A percentile compares a stretch with the other conserved stretches of the same genome.
Evolutionary conservation across 225 moss, liverwort and hornwort genomes (phyloP).

Genomic region (Pseudoscleropodium purum): DNA sequence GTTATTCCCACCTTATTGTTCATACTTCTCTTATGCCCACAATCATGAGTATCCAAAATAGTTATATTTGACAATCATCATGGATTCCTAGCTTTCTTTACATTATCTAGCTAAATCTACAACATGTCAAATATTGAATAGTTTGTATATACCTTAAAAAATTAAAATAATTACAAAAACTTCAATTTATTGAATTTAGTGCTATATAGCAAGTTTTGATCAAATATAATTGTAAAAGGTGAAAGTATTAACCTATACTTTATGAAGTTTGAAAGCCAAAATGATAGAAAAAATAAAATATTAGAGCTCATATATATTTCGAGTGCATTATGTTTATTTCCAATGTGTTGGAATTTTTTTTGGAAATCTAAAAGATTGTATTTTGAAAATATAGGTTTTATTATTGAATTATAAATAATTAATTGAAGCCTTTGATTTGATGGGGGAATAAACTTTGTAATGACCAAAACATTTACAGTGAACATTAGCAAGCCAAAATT

Average conservation of each 20-base stretch:
- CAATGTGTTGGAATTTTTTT: not conserved
- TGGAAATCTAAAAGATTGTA: not conserved
- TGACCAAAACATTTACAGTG: not conserved
- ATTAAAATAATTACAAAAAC: fast-evolving
- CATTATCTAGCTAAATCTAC: fast-evolving
- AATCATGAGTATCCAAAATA: not conserved
- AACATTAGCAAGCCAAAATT: not conserved
- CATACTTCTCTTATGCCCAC: not conserved
- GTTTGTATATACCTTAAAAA: not conserved
- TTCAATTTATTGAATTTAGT: not conserved
- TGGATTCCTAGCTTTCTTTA: not conserved
- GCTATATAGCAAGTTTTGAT: not conserved
- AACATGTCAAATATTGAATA: too few species aligned
- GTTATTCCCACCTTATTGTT: fast-evolving
- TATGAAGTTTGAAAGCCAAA: not conserved
- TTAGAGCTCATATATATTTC: not conserved
- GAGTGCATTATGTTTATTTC: not conserved
- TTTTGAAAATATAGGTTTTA: not conserved
- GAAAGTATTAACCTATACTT: not conserved
- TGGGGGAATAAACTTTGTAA: not conserved
- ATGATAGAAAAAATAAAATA: not conserved
- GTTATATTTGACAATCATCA: not conserved
- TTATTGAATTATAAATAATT: not conserved
- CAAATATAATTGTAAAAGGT: not conserved
- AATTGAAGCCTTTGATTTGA: not conserved